These are phyloP conservation scores for Zasmidium citrigriseum DNA, from an alignment of 2,329 filamentous ascomycete species.

Conservation along the genomic window DNA sequence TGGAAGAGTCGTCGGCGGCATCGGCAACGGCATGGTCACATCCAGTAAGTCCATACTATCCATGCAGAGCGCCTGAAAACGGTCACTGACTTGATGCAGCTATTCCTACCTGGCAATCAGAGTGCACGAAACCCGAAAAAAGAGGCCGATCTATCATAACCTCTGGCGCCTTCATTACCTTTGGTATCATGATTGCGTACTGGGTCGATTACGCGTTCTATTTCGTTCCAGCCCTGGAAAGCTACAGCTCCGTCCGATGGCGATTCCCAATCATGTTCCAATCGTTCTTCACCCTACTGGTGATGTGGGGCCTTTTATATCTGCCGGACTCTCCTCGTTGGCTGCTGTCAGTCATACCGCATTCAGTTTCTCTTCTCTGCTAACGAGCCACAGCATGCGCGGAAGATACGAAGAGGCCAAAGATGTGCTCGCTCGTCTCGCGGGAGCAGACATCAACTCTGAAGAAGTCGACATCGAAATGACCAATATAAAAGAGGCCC, in stretches of 20 bases:
- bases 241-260: conserved; percentile 30
- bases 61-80: too few relatives aligned
- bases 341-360: conserved; percentile 36
- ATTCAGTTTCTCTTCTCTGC: conserved; percentile 21
- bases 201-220: conserved; percentile 40
- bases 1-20: conserved; percentile 54
- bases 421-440: conserved; percentile 53
- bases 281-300: conserved; percentile 26
- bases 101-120: conserved; percentile 57
- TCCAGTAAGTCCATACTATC: conserved; percentile 32
- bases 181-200: conserved; percentile 54
- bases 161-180: conserved; percentile 52
- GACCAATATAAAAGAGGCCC: conserved; percentile 6
- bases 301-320: conserved; percentile 41
- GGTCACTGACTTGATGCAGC: conserved; percentile 31
- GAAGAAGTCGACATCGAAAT: conserved; percentile 52
- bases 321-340: conserved; percentile 50
- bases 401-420: conserved; percentile 49
- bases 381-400: conserved; percentile 27
- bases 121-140: conserved; percentile 52
- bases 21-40: conserved; percentile 59
- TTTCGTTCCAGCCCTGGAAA: conserved; percentile 20
- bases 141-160: conserved; percentile 50
- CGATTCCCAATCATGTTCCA: conserved; percentile 31
- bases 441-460: conserved; percentile 48